Percentiles rank a stretch among this genome's conserved stretches.
Evolutionary conservation across 192 early-diverging fungal species (phyloP).

Genomic region (Chytriomyces sp.): DNA sequence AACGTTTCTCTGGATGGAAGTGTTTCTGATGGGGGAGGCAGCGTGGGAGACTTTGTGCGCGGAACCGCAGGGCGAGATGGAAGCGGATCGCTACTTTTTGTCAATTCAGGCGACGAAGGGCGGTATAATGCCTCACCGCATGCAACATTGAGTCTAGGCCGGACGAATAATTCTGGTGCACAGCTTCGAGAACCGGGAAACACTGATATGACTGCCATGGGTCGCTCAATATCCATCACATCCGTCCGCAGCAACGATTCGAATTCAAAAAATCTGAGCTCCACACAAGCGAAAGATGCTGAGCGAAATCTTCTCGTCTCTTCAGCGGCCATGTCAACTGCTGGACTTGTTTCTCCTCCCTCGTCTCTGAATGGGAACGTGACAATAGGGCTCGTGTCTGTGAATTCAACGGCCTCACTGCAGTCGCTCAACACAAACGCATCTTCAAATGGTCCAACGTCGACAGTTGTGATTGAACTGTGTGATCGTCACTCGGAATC

Average conservation of each 20-base stretch:
- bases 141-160: neutral
- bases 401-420: neutral
- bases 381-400: neutral
- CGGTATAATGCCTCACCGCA: neutral
- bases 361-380: neutral
- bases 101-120: too few relatives aligned
- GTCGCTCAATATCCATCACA: neutral
- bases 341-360: neutral
- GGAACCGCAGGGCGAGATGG: neutral
- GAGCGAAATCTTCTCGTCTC: too few relatives aligned
- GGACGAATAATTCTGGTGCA: neutral
- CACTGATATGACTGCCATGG: neutral
- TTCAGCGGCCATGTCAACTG: too few relatives aligned
- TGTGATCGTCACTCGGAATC: constrained; percentile 33
- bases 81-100: neutral
- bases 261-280: neutral
- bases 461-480: constrained; percentile 42
- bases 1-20: neutral
- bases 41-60: neutral
- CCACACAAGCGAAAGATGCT: too few relatives aligned
- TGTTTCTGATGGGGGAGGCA: neutral
- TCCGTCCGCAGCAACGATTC: neutral
- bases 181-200: neutral
- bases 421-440: neutral
- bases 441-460: neutral